Percentiles rank a stretch among this genome's conserved stretches.
Evolutionary conservation across 129 eudicot genomes (phyloP).

Genomic region (Centella asiatica): DNA sequence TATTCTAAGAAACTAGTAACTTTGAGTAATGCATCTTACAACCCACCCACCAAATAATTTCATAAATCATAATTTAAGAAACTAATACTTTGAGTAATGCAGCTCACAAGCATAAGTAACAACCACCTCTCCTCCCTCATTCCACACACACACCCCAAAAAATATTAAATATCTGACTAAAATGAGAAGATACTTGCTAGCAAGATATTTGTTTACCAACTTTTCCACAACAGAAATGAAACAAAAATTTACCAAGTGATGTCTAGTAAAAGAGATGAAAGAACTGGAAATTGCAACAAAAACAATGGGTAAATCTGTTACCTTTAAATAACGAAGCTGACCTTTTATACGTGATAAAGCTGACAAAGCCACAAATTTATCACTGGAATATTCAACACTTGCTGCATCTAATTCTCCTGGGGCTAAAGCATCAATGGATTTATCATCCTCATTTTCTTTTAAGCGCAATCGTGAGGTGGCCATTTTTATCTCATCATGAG

Average conservation of each 20-base stretch:
- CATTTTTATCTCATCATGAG: slow-evolving; percentile 96
- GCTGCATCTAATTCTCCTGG: slow-evolving; percentile 70
- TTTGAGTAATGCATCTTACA: too few species aligned
- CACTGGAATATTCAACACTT: slow-evolving; percentile 64
- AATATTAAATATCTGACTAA: background rate
- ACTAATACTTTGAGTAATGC: too few species aligned
- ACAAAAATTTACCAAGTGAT: background rate
- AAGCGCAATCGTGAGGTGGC: slow-evolving; percentile 87
- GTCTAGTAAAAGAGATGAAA: background rate
- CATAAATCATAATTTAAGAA: too few species aligned
- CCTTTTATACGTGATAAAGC: slow-evolving; percentile 69
- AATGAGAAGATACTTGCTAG: background rate
- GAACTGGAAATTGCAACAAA: background rate
- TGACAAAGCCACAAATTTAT: slow-evolving; percentile 60
- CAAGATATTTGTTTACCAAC: background rate
- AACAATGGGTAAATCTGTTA: slow-evolving; percentile 7
- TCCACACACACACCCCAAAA: background rate
- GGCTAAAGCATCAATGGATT: slow-evolving; percentile 68
- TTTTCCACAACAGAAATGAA: background rate
- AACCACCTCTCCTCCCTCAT: background rate
- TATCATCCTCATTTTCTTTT: slow-evolving; percentile 65
- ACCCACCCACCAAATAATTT: too few species aligned
- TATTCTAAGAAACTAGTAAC: too few species aligned
- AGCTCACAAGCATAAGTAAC: too few species aligned
- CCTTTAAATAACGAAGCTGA: slow-evolving; percentile 93